Conservation (phyloP, 139 green algal species). For the Volvox reticuliferus region DNA sequence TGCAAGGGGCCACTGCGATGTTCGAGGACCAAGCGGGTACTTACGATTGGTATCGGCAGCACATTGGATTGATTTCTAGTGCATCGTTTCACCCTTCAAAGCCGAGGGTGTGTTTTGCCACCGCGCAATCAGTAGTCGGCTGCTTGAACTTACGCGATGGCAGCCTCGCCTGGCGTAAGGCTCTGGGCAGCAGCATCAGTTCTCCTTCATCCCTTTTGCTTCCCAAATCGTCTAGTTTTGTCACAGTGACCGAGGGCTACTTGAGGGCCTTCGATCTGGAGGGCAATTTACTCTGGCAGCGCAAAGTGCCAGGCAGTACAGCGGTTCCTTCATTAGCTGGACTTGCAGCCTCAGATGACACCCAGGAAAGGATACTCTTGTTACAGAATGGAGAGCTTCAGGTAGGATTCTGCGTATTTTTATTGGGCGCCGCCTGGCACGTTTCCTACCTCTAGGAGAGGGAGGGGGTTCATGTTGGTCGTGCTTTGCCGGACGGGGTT, state of each 20-base stretch:
- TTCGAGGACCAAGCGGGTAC: conserved; percentile 81
- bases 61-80: conserved; percentile 66
- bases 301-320: background rate
- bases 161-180: conserved; percentile 74
- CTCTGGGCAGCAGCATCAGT: background rate
- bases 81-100: conserved; percentile 61
- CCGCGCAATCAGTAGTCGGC: conserved; percentile 66
- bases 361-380: background rate
- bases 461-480: too few relatives aligned
- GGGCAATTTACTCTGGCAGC: conserved; percentile 67
- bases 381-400: background rate
- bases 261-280: conserved; percentile 68
- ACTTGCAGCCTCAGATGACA: background rate
- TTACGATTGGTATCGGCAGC: conserved; percentile 81
- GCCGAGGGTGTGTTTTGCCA: conserved; percentile 62
- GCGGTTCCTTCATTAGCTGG: background rate
- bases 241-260: conserved; percentile 47
- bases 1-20: conserved; percentile 45
- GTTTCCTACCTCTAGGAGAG: too few relatives aligned
- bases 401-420: background rate
- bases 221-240: conserved; percentile 43
- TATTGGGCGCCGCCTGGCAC: too few relatives aligned
- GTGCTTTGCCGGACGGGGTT: too few relatives aligned
- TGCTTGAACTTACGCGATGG: conserved; percentile 71
- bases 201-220: conserved; percentile 16